Base-by-base conservation (phyloP, 768 basidiomycete genomes). In the Cyathus striatus region DNA sequence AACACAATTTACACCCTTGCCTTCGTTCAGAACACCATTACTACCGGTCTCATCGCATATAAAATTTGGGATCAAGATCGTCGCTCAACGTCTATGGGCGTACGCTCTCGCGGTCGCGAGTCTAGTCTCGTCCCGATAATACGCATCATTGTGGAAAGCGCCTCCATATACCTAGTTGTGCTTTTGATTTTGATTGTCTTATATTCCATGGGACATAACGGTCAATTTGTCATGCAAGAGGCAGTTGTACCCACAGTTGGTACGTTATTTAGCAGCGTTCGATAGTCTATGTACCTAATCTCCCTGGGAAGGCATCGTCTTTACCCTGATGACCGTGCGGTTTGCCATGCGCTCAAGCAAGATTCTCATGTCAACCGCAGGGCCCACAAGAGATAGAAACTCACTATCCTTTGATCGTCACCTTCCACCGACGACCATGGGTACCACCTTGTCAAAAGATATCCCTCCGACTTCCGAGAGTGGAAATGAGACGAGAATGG, bases 181-280 rank as follows among this genome's bases (percentile, higher is more conserved):
- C 42, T 59, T 3, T 49, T 52, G 17, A 34, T 56, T 34, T 40
- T 59, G n/a, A 49, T 57, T 18, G 48, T 59, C 4, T 36, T 57
- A 9, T 56, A 43, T 25, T 49, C 49, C 35, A 23, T 21, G 2
- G 24, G 47, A 10, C 39, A 51, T 35, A 53, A 45, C 17, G 41
- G 43, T 16, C 53, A 56, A 35, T 44, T 46, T 18, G 46, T 59
- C 20, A 23, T 59, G 4, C 53, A 53, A 21, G 36, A 37, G 5
- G 54, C 55, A 16, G 49, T 59, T 17, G 48, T 55, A 14, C 55
- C 58, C 2, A 59, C 52, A 38, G 49, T 55, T 21, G 55, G 58
- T 54, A 38, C 26, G 55, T n/a, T 43, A 30, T 30, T n/a, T 30
- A 9, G 7, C 20, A n/a, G 7, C 7, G 7, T 37, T 10, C n/a